Percentiles rank a stretch among this genome's conserved stretches.
These are phyloP conservation scores for Fusarium sp. DNA, from an alignment of 2,329 filamentous ascomycete genomes.

Conservation along the genomic window DNA sequence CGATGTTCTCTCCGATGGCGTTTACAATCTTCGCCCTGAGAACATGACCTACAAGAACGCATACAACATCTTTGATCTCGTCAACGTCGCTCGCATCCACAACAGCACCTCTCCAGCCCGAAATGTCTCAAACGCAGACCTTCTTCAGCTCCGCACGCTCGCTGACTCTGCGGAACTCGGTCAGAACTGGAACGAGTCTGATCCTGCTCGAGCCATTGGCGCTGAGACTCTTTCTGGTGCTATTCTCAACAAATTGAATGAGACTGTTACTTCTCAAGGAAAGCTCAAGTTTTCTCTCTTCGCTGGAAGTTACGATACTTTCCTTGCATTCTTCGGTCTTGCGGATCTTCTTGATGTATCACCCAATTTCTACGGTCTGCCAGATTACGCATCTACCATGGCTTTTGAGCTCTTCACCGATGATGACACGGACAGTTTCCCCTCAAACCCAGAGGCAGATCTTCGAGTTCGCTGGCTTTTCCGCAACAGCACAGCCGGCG, in stretches of 20 bases:
- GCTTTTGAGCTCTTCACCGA: slow-evolving; percentile 48
- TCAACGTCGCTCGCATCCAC: slow-evolving; percentile 50
- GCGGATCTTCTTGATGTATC: slow-evolving; percentile 41
- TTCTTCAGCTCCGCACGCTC: slow-evolving; percentile 47
- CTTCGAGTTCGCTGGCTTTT: slow-evolving; percentile 49
- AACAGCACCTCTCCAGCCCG: slow-evolving; percentile 43
- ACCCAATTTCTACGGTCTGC: slow-evolving; percentile 46
- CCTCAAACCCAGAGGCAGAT: slow-evolving; percentile 35
- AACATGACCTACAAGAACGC: slow-evolving; percentile 50
- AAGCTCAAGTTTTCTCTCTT: slow-evolving; percentile 49
- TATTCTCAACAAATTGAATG: slow-evolving; percentile 45
- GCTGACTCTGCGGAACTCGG: slow-evolving; percentile 48
- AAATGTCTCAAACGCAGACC: slow-evolving; percentile 46
- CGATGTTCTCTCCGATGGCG: slow-evolving; percentile 41
- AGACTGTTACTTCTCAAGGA: slow-evolving; percentile 44
- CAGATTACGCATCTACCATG: slow-evolving; percentile 51
- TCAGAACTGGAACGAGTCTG: slow-evolving; percentile 45
- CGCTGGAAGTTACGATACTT: slow-evolving; percentile 49
- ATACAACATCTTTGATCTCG: slow-evolving; percentile 50
- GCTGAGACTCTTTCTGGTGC: slow-evolving; percentile 46
- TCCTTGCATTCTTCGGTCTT: slow-evolving; percentile 50
- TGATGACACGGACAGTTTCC: slow-evolving; percentile 39
- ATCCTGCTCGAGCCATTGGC: slow-evolving; percentile 44
- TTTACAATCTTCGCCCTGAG: slow-evolving; percentile 45
- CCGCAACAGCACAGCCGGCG: slow-evolving; percentile 47